Evolutionary conservation across 192 early-diverging fungal species (phyloP), one percentile per base, ranked within the genome.

Genomic region (Coemansia biformis): DNA sequence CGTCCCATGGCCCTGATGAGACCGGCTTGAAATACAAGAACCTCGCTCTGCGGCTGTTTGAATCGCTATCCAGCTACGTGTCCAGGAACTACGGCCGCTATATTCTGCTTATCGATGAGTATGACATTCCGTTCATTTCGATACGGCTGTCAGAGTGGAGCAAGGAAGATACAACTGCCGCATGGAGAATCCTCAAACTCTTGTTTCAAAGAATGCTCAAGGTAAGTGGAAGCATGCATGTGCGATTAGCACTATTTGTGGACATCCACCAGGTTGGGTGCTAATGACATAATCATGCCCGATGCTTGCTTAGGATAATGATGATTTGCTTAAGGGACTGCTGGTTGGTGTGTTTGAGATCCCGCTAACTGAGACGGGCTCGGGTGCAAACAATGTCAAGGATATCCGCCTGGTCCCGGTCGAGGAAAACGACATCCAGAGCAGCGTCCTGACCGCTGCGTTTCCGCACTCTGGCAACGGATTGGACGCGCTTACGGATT

Each of bases 71-170:
- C 0, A 12, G 21, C 0, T 50, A 58, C 45, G 21, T 69, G 16
- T 4, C 35, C 0, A 33, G 11, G 2, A 17, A n/a, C 10, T 70
- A 21, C 38, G 66, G 66, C 0, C 54, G 51, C 11, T 70, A 63
- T 18, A 54, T 70, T 3, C 47, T 70, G 14, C 33, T 70, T 0
- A 54, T 63, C 38, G 66, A 70, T 43, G 66, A 70, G 34, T 63
- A 63, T 18, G 66, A 70, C 17, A 62, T 63, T 31, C 59, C 66
- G n/a, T 70, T 70, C 38, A 70, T 70, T 13, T 40, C 59, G 14
- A 34, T 70, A 7, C 32, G 50, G 0, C 31, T 63, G 19, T 54
- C 59, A 2, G 11, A 37, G 0, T 70, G 66, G 66, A 43, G 32
- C 34, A 16, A 5, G 18, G 26, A 62, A 0, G 50, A 49, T 0